phyloP scores from a whole-genome alignment of 139 green algal species.

The Picochlorum sp. region DNA sequence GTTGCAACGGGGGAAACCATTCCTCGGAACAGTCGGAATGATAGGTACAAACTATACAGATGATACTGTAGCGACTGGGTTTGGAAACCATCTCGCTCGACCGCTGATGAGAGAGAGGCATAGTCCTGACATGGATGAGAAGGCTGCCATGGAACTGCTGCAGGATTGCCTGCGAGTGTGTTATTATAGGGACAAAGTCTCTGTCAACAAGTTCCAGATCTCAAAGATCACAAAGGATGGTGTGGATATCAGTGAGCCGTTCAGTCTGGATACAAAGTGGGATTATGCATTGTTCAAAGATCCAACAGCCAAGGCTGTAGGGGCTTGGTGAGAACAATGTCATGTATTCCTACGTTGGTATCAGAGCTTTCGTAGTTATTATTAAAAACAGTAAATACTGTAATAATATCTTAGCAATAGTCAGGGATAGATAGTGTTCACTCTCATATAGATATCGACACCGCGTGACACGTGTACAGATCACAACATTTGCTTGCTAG shows the following conservation, averaged over 20 bases:
- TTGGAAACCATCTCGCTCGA: constrained; percentile 83
- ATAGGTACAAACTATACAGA: constrained; percentile 82
- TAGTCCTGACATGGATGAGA: constrained; percentile 82
- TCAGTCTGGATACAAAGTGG: constrained; percentile 83
- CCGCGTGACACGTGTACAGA: too few species aligned
- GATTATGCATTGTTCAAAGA: constrained; percentile 60
- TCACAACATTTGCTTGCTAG: too few species aligned
- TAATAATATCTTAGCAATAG: too few species aligned
- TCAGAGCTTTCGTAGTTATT: too few species aligned
- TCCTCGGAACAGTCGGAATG: constrained; percentile 85
- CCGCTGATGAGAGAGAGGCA: constrained; percentile 88
- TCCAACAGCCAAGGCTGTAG: constrained; percentile 25
- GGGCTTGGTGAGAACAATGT: constrained; percentile 25
- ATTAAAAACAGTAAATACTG: too few species aligned
- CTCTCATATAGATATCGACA: too few species aligned
- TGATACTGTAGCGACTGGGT: constrained; percentile 61
- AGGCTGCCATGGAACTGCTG: constrained; percentile 74
- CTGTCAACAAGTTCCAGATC: constrained; percentile 91
- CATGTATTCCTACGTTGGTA: too few species aligned
- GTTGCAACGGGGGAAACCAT: constrained; percentile 46
- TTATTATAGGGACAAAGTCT: constrained; percentile 95
- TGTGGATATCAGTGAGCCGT: constrained; percentile 80
- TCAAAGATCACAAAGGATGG: constrained; percentile 65
- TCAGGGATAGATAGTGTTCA: too few species aligned
- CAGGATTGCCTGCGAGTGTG: constrained; percentile 79